Base-by-base conservation (phyloP, 1,284 basidiomycete species). In the Puccinia hordei region DNA sequence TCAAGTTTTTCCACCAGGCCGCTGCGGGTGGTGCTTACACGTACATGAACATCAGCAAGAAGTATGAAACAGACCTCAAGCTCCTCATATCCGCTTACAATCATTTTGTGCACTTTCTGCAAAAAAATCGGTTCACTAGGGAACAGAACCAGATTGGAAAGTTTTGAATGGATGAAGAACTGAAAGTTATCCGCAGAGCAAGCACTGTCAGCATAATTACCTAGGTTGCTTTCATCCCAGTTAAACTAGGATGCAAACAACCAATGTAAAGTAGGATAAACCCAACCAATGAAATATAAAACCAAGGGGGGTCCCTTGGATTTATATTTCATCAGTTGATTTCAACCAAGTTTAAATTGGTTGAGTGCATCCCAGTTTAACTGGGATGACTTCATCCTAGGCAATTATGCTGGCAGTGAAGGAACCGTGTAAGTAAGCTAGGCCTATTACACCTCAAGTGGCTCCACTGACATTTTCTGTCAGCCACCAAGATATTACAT, bases 1-100 rank as follows among this genome's bases (percentile, higher is more conserved):
- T n/a, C n/a, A n/a, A n/a, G n/a, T n/a, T n/a, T n/a, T n/a, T n/a
- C n/a, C n/a, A n/a, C n/a, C n/a, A n/a, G n/a, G n/a, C n/a, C n/a
- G n/a, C n/a, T n/a, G n/a, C n/a, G n/a, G n/a, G n/a, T n/a, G n/a
- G n/a, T n/a, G n/a, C n/a, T 57, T 79, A 79, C 24, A 22, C 68
- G 1, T 72, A 79, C 24, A 72, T 79, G 53, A 79, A 72, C 30
- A 46, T 72, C 24, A 72, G 51, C 19, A n/a, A 15, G 15, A 59
- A 72, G 8, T 46, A 69, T 27, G 55, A 53, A 13, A 46, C 46
- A 17, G 1, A 38, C 22, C 33, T 71, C 1, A 13, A 27, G 17
- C 35, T 79, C 13, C 51, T 71, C 9, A 72, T 61, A 13, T 24
- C 71, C 3, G 46, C 46, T n/a, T 30, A 17, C 35, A n/a, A n/a